Base-by-base conservation (phyloP, 768 basidiomycete species). In the Podaxis sp. region DNA sequence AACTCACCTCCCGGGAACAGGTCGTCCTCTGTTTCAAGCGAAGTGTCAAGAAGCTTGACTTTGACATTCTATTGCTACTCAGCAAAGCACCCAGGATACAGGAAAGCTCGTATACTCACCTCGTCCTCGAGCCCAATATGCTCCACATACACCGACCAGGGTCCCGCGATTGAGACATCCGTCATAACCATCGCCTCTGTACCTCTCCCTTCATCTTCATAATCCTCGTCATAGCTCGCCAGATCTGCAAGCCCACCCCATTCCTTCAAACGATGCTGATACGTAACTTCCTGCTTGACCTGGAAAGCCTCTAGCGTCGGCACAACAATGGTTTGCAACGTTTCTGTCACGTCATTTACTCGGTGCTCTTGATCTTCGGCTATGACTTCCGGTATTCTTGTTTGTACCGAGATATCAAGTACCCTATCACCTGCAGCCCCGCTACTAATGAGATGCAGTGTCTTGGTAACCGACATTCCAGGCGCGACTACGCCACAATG, bases 381-480 rank as follows among this genome's bases (percentile, higher is more conserved):
- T 62, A 63, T 63, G 25, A 47, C 63, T 5, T 69, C 67, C 16
- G 57, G 64, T 59, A 80, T 68, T 23, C 76, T 77, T 7, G 91
- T 88, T 59, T 87, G 88, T 37, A 95, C 74, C 0, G 93, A 94
- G 37, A 96, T 76, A 68, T 97, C 95, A 57, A 97, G 71, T 47
- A 85, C 79, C 47, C 93, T 82, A 55, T 90, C 84, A 1, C 90
- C 91, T 1, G 82, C 75, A 1, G 80, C 81, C 13, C 91, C 88
- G 0, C 79, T 76, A 65, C 82, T 86, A 42, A 77, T 72, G 37
- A 96, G 75, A 65, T 80, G 76, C 38, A 98, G 68, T 7, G 84
- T 87, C 70, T 89, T 92, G 51, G 78, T 64, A 2, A 76, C 76
- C 37, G 76, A 82, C 1, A 76, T 78, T 1, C 88, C 87, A 0